A percentile compares a stretch with the other conserved stretches of the same genome.
Conservation (phyloP, 305 asterid species). For the Fraxinus sp. region DNA sequence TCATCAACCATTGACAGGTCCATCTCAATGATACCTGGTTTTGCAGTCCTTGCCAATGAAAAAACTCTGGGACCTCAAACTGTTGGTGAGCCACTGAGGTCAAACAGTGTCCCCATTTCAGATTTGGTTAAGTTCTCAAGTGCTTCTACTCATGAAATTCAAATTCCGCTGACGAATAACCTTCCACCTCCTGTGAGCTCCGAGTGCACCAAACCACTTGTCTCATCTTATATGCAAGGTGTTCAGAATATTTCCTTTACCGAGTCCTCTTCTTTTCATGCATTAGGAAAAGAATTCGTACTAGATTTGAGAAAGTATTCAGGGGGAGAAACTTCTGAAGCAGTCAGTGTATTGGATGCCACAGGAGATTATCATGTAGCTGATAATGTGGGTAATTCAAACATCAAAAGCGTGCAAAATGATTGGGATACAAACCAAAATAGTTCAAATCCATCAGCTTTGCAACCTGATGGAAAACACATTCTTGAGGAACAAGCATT, state of each 20-base stretch:
- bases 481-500: constrained; percentile 44
- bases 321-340: constrained; percentile 37
- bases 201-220: constrained; percentile 31
- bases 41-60: constrained; percentile 42
- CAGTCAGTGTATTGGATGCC: constrained; percentile 20
- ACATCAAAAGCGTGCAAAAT: constrained; percentile 32
- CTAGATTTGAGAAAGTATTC: constrained; percentile 32
- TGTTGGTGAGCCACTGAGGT: constrained; percentile 52
- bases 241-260: constrained; percentile 34
- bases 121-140: constrained; percentile 40
- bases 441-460: constrained; percentile 32
- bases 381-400: constrained; percentile 33
- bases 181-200: constrained; percentile 35
- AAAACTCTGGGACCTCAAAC: constrained; percentile 45
- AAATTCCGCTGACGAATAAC: constrained; percentile 22
- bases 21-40: constrained; percentile 74
- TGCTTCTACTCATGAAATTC: constrained; percentile 36
- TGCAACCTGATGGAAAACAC: constrained; percentile 44
- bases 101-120: constrained; percentile 53
- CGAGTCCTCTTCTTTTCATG: constrained; percentile 35
- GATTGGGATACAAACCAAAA: constrained; percentile 34
- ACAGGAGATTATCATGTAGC: constrained; percentile 28
- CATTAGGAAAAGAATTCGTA: constrained; percentile 33
- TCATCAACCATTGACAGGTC: constrained; percentile 64
- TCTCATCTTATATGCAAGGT: constrained; percentile 36